phyloP scores from a whole-genome alignment of 805 yeast species.

The Barnettozyma wickerhamii region DNA sequence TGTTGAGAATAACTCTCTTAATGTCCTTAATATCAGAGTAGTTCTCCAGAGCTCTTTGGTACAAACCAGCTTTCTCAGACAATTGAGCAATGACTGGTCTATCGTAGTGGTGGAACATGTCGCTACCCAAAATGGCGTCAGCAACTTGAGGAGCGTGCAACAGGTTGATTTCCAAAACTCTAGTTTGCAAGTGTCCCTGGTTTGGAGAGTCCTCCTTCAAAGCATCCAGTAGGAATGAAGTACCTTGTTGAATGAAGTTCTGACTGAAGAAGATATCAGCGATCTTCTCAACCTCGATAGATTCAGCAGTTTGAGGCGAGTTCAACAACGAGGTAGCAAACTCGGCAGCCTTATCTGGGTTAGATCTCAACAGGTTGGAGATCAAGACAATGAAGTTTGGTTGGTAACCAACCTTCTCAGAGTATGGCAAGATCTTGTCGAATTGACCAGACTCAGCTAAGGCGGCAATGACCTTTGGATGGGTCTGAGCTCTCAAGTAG shows the following conservation, averaged over 20 bases:
- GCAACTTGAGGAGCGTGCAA: constrained; percentile 99
- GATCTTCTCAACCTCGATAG: constrained; percentile 75
- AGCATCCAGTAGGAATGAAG: constrained; percentile 94
- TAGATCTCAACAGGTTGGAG: constrained; percentile 85
- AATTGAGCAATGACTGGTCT: constrained; percentile 87
- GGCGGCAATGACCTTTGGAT: constrained; percentile 85
- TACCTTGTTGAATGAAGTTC: constrained; percentile 94
- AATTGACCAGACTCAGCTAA: constrained; percentile 95
- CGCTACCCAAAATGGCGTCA: constrained; percentile 94
- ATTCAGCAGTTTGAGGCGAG: constrained; percentile 51
- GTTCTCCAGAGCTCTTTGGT: constrained; percentile 94
- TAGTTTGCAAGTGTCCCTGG: constrained; percentile 94
- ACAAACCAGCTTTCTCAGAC: constrained; percentile 94
- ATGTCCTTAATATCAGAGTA: constrained; percentile 93
- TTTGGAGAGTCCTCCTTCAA: constrained; percentile 90
- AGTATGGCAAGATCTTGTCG: constrained; percentile 91
- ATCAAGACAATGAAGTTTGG: constrained; percentile 89
- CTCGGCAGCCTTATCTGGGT: constrained; percentile 98
- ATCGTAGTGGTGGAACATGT: constrained; percentile 94
- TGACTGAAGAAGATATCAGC: constrained; percentile 95
- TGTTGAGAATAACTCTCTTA: constrained; percentile 89
- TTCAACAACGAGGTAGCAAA: constrained; percentile 84
- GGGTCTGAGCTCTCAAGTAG: constrained; percentile 76
- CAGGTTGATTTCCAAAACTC: constrained; percentile 87
- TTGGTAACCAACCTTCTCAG: constrained; percentile 80